Base-by-base conservation (phyloP, 75 land plant genomes). In the Azolla pinnata region DNA sequence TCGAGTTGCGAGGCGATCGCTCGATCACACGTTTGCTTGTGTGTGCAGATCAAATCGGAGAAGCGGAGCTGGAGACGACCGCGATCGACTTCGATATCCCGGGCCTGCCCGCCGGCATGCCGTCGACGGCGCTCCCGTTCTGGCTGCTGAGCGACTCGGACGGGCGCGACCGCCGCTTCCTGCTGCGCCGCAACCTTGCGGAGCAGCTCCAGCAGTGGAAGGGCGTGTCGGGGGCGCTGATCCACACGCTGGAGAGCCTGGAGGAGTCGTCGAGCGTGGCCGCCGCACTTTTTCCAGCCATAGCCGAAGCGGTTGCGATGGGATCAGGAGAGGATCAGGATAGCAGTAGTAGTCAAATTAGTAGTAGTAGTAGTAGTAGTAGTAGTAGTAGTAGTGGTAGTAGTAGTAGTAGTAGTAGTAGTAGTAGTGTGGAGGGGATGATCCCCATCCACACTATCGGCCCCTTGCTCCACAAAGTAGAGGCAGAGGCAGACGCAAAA, bases 51-150 rank as follows among this genome's bases (percentile, higher is more conserved):
- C n/a, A n/a, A n/a, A n/a, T n/a, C n/a, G n/a, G n/a, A n/a, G n/a
- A n/a, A n/a, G n/a, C n/a, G n/a, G n/a, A n/a, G n/a, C n/a, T n/a
- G n/a, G n/a, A n/a, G n/a, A n/a, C n/a, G n/a, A n/a, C 9, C 12
- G 31, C 20, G 3, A 62, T 62, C 17, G 64, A 62, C 9, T 62
- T 26, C 23, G n/a, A n/a, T n/a, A 54, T 62, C 20, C 59, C 58
- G 0, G 64, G 64, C 20, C 49, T 62, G 18, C 64, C 64, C 12
- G 10, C 32, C 18, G n/a, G n/a, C n/a, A 29, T 62, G 57, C 27
- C 51, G 17, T 26, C 57, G 0, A n/a, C 24, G 20, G 31, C 47
- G 28, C 35, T 62, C 3, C 64, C 64, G 1, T 9, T 24, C 28
- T n/a, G n/a, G n/a, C 17, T n/a, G 2, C 4, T 46, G 4, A 4